Percentiles rank a stretch among this genome's conserved stretches.
Conservation (phyloP, 305 asterid genomes). For the Fraxinus angustifolia region DNA sequence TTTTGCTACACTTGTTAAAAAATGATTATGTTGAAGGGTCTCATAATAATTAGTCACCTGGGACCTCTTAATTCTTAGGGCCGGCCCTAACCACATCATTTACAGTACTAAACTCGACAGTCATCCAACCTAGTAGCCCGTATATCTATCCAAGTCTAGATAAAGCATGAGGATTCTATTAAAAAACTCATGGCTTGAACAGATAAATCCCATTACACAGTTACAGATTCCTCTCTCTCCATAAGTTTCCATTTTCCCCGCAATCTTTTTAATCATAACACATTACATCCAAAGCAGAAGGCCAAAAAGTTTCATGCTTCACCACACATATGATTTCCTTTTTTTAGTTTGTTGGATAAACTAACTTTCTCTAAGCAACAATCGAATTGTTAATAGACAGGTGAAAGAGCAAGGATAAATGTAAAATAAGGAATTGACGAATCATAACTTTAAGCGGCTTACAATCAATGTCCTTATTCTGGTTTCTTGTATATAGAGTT, state of each 20-base stretch:
- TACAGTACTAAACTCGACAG: neutral
- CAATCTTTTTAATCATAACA: neutral
- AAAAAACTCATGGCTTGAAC: neutral
- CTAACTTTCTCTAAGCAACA: neutral
- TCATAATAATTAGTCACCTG: no score
- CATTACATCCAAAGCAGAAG: neutral
- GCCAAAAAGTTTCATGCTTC: neutral
- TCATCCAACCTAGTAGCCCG: neutral
- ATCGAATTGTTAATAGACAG: neutral
- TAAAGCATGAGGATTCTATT: neutral
- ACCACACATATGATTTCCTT: neutral
- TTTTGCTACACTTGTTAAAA: no score
- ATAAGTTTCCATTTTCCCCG: neutral
- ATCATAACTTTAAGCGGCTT: neutral
- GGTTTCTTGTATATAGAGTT: neutral
- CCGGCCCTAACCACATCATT: no score
- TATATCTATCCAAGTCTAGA: neutral
- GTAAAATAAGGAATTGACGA: neutral
- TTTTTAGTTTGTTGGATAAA: neutral
- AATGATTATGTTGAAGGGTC: no score
- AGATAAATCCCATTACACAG: neutral
- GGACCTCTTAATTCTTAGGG: no score
- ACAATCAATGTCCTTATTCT: neutral
- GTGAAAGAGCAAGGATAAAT: neutral
- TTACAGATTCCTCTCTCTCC: neutral